Conservation (phyloP, 495 filamentous ascomycete species). For the Hypoxylon trugodes region DNA sequence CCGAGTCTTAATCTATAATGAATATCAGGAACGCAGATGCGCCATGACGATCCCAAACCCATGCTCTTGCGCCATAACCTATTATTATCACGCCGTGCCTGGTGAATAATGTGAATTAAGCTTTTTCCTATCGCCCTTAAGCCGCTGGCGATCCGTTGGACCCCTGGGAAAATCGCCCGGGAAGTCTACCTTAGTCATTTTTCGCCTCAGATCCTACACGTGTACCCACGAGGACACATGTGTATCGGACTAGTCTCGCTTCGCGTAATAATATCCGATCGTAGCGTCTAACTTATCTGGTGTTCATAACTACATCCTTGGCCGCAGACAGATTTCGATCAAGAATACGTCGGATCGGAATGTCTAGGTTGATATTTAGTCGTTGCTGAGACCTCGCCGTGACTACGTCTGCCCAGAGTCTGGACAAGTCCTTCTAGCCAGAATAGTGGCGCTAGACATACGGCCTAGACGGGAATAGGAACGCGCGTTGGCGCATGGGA, state of each 20-base stretch:
- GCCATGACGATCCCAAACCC: conserved; percentile 30
- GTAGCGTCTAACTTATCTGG: neutral
- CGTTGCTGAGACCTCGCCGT: conserved; percentile 18
- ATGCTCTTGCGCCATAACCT: conserved; percentile 30
- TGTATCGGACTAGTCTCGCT: conserved; percentile 9
- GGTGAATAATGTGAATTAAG: conserved; percentile 22
- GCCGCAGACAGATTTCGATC: conserved; percentile 3
- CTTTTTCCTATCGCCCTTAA: conserved; percentile 21
- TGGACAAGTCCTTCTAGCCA: neutral
- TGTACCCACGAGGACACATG: conserved; percentile 4
- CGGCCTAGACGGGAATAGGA: neutral
- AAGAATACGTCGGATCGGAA: conserved; percentile 12
- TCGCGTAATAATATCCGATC: conserved; percentile 19
- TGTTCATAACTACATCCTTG: neutral
- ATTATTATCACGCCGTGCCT: conserved; percentile 23
- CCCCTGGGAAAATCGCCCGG: conserved; percentile 26
- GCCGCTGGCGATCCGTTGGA: conserved; percentile 29
- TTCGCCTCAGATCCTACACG: neutral
- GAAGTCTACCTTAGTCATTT: conserved; percentile 25
- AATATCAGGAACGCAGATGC: conserved; percentile 36
- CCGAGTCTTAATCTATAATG: conserved; percentile 35
- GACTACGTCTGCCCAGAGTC: conserved; percentile 1
- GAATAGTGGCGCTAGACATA: neutral
- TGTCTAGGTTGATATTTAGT: conserved; percentile 10
- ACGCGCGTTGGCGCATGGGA: neutral